Evolutionary conservation across 768 basidiomycete genomes (phyloP).

Genomic region (Melanogaster broomeanus): DNA sequence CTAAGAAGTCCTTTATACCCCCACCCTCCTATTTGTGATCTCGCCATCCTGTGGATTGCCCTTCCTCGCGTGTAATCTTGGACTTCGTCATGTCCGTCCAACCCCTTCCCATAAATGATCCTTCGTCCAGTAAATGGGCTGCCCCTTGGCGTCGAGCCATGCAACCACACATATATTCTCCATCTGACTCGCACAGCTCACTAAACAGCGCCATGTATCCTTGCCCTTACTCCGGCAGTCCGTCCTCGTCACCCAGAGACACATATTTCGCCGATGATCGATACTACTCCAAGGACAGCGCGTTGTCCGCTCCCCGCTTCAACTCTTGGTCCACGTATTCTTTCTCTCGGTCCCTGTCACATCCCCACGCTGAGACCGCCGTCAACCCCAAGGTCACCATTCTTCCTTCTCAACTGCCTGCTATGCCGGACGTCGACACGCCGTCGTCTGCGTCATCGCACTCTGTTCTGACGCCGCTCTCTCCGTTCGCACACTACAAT

Average conservation of each 20-base stretch:
- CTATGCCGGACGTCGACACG: conserved; percentile 29
- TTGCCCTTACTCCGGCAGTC: conserved; percentile 19
- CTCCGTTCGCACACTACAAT: conserved; percentile 26
- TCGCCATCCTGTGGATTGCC: conserved; percentile 18
- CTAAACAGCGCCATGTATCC: conserved; percentile 30
- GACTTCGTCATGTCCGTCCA: conserved; percentile 34
- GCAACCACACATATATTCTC: conserved; percentile 34
- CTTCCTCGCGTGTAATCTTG: conserved; percentile 24
- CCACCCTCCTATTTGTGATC: conserved; percentile 16
- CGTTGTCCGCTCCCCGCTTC: conserved; percentile 10
- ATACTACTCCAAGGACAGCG: conserved; percentile 22
- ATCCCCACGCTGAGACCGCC: conserved; percentile 8
- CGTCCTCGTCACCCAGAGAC: conserved; percentile 16
- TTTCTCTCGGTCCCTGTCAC: conserved; percentile 14
- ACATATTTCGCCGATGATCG: conserved; percentile 25
- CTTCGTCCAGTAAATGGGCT: conserved; percentile 20
- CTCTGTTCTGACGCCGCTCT: conserved; percentile 32
- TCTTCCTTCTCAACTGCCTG: conserved; percentile 20
- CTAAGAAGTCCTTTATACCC: conserved; percentile 29
- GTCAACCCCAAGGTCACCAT: conserved; percentile 32
- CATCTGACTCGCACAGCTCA: conserved; percentile 22
- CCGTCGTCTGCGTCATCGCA: conserved; percentile 34
- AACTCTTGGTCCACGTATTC: conserved; percentile 22
- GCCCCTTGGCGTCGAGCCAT: conserved; percentile 9
- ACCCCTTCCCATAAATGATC: conserved; percentile 27